Base-by-base conservation (phyloP, 306 rosid species). In the Rubus parviflorus region DNA sequence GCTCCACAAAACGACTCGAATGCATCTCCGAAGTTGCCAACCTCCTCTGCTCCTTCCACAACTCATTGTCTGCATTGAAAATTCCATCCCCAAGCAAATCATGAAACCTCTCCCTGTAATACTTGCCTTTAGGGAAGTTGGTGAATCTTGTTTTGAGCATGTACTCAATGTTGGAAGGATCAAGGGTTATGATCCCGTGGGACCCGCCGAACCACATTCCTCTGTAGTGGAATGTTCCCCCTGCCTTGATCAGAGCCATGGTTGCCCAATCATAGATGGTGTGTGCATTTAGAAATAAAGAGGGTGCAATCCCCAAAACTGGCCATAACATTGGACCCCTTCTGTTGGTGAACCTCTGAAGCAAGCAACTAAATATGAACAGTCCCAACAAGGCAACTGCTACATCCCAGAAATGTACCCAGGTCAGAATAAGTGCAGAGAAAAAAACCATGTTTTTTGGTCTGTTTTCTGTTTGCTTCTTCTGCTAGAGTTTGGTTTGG, bases 41-140 rank as follows among this genome's bases (percentile, higher is more conserved):
- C 53, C 79, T 46, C 61, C 88, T 82, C 65, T 85, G 89, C 23
- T 64, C 74, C 83, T 58, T 76, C 91, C 91, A 85, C 51, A 72
- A 15, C 35, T 82, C 75, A 30, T 64, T 75, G 35, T 87, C 91
- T 17, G 80, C 85, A 35, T 83, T 85, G 68, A 87, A 87, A 45
- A 87, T 87, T 4, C 87, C 85, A 40, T 87, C 74, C 4, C 87
- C 85, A 19, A 85, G 88, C 42, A 87, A 70, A 62, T 87, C 87
- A 68, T 30, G 19, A 19, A 87, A 85, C 62, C 87, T 82, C 65
- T 82, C 85, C 41, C 63, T 70, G 60, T 56, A 81, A 72, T 42
- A 69, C 42, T 61, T 65, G 1, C 90, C 90, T 66, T 87, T 87
- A 8, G 87, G 90, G 85, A 84, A 87, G 76, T 82, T 87, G 17